These are phyloP conservation scores for Leishmania lainsoni DNA, from an alignment of 208 protist genomes.

Conservation along the genomic window DNA sequence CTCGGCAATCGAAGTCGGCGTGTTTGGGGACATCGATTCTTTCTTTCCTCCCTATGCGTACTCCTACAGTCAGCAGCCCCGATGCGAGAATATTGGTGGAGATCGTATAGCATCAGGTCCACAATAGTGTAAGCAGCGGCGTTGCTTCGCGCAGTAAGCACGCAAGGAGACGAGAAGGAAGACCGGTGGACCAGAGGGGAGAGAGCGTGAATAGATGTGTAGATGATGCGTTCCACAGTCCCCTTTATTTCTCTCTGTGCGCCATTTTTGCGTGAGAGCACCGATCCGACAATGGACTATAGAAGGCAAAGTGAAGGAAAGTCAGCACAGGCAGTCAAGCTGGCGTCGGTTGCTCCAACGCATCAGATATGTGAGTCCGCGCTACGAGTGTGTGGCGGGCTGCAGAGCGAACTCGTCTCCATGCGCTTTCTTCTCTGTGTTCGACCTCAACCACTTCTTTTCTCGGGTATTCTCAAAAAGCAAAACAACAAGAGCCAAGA, in stretches of 20 bases:
- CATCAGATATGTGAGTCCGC: neutral
- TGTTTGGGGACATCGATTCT: neutral
- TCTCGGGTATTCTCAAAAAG: neutral
- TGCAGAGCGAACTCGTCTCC: neutral
- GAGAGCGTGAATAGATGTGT: neutral
- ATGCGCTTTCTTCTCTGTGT: neutral
- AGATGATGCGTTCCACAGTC: neutral
- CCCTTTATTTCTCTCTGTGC: neutral
- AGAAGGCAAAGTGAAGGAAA: too few species aligned
- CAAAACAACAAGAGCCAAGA: too few species aligned
- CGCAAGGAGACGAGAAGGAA: neutral
- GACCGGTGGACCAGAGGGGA: slow-evolving; percentile 8
- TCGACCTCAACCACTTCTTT: too few species aligned
- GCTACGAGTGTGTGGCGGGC: neutral
- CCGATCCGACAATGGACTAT: neutral
- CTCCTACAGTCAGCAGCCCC: neutral
- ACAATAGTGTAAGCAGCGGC: neutral
- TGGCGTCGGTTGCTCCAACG: neutral
- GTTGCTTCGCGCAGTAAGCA: neutral
- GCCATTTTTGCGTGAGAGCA: neutral
- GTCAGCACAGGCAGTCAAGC: too few species aligned
- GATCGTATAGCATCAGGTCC: neutral
- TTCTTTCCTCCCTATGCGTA: neutral
- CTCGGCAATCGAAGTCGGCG: neutral
- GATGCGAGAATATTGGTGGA: neutral